Evolutionary conservation across 768 basidiomycete genomes (phyloP), one percentile per base, ranked within the genome.

Genomic region (Lentinula edodes): DNA sequence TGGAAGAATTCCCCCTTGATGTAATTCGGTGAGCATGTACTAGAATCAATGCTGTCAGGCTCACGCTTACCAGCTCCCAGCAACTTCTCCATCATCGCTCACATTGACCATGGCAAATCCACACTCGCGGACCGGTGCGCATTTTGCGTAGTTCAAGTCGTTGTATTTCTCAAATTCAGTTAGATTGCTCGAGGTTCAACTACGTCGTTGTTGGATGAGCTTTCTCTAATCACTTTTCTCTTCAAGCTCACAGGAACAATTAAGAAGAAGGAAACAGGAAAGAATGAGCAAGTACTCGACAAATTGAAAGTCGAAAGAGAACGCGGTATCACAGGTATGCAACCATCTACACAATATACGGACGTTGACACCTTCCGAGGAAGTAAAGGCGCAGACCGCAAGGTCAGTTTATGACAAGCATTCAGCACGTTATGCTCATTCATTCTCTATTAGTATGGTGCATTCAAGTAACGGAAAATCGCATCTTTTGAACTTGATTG

Each of bases 291-390:
- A 70, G 89, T 95, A 15, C 74, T 95, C 61, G 93, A 95, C 71
- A 96, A 93, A 74, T 80, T 99, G 54, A 98, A 98, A 73, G 97
- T 99, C 3, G 97, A 98, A 71, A 81, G 94, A 57, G 96, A 98
- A 72, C 84, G 96, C 12, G 96, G 96, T 13, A 99, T 99, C 61
- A 99, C 97, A 23, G 92, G 93, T 89, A 60, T 63, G 78, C 65
- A 45, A 28, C 32, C 35, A 20, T 28, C 6, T 18, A 15, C 16
- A 6, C 6, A 36, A 13, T 20, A 1, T 13, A 20, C 9, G 1
- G 34, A 18, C 13, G 18, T 13, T 59, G 32, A 50, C 23, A 1
- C 13, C 18, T 7, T n/a, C 46, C 43, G 38, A 50, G 63, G 4
- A 65, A 92, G 96, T 98, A 71, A 95, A 97, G 75, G 96, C 96